A percentile compares a stretch with the other conserved stretches of the same genome.
Conservation (phyloP, 345 rosid species). For the Psidium friedrichsthalianum region DNA sequence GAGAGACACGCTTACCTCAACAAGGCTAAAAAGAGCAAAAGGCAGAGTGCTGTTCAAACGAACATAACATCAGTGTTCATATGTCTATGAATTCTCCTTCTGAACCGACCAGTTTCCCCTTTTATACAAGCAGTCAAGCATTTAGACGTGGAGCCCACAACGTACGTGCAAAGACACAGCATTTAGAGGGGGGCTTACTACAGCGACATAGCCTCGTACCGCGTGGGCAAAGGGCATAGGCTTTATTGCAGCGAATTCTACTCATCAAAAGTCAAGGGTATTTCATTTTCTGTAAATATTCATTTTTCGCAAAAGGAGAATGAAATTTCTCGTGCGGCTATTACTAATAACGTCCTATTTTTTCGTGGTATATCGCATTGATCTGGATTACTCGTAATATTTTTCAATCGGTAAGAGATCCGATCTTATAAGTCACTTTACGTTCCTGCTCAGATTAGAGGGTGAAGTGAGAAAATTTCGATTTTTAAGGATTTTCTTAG, state of each 20-base stretch:
- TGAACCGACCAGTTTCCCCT: not conserved
- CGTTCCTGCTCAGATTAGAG: not conserved
- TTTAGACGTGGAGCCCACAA: not conserved
- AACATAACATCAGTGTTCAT: not conserved
- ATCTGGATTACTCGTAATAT: not conserved
- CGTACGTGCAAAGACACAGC: not conserved
- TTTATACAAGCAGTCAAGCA: not conserved
- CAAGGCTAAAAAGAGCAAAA: not conserved
- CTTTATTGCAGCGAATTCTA: not conserved
- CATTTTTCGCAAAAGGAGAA: not conserved
- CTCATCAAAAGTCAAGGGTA: not conserved
- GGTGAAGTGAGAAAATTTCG: not conserved
- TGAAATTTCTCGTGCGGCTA: not conserved
- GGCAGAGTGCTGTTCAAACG: not conserved
- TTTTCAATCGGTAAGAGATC: not conserved
- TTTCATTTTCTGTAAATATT: not conserved
- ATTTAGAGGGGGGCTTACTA: not conserved
- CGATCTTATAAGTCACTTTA: not conserved
- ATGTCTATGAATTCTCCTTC: not conserved
- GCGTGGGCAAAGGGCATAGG: not conserved
- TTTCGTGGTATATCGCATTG: not conserved
- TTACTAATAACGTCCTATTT: not conserved
- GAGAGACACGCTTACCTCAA: not conserved
- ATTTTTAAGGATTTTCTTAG: not conserved
- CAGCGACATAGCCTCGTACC: not conserved